A percentile compares a stretch with the other conserved stretches of the same genome.
Evolutionary conservation across 164 flowering plant species (phyloP).

Genomic region (Protea cynaroides): DNA sequence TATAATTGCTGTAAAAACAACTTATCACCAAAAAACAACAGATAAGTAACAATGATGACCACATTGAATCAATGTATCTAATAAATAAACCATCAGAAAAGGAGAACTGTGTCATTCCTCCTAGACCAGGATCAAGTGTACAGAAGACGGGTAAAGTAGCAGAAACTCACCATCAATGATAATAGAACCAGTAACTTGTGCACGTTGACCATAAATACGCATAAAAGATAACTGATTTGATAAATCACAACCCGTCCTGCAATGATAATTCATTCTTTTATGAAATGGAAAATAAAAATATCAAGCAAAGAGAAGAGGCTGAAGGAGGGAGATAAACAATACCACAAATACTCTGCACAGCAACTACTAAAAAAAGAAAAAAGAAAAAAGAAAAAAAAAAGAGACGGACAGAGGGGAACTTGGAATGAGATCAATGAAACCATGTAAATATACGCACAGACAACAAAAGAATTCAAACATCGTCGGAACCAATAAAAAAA

Average conservation of each 20-base stretch:
- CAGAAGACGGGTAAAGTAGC: conserved; percentile 1
- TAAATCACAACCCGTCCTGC: conserved; percentile 39
- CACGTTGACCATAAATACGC: conserved; percentile 58
- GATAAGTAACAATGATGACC: neutral
- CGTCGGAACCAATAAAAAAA: too few relatives aligned
- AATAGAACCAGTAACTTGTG: conserved; percentile 54
- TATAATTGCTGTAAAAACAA: too few relatives aligned
- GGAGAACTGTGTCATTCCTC: neutral
- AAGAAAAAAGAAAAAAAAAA: neutral
- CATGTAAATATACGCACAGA: too few relatives aligned
- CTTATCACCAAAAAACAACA: neutral
- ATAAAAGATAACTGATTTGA: conserved; percentile 46
- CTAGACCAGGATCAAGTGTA: neutral
- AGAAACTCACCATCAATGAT: conserved; percentile 67
- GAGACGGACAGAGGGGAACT: too few relatives aligned
- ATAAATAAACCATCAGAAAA: neutral
- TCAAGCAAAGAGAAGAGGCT: too few relatives aligned
- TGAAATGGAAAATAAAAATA: neutral
- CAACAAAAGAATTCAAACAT: too few relatives aligned
- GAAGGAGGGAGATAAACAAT: too few relatives aligned
- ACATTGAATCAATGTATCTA: neutral
- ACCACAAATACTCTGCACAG: too few relatives aligned
- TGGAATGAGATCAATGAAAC: too few relatives aligned
- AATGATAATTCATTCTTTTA: conserved; percentile 12
- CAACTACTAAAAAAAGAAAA: neutral